phyloP scores from a whole-genome alignment of 768 basidiomycete genomes.

The Megacollybia marginata region DNA sequence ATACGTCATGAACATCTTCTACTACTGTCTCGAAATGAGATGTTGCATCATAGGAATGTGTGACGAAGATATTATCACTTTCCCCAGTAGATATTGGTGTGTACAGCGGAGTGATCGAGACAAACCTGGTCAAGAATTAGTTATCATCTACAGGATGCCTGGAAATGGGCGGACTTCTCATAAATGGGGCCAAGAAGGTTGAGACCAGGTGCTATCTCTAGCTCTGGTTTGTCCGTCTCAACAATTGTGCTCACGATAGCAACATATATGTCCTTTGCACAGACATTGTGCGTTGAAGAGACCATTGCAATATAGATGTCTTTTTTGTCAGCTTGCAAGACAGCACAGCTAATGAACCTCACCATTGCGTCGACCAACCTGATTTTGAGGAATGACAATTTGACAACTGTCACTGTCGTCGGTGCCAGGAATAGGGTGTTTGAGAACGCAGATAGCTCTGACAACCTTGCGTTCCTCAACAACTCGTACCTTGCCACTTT shows the following conservation, averaged over 20 bases:
- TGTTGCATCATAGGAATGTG: conserved; percentile 96
- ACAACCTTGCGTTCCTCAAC: conserved; percentile 92
- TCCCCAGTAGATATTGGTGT: conserved; percentile 78
- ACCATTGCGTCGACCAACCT: conserved; percentile 91
- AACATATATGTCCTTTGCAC: conserved; percentile 90
- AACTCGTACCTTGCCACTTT: conserved; percentile 77
- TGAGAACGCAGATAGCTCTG: conserved; percentile 94
- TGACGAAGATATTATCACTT: conserved; percentile 92
- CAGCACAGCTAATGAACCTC: conserved; percentile 19
- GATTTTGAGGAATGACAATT: conserved; percentile 98
- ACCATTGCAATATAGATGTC: conserved; percentile 99
- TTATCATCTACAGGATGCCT: background rate
- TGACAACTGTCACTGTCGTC: conserved; percentile 93
- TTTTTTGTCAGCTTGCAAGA: conserved; percentile 19
- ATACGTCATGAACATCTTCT: conserved; percentile 94
- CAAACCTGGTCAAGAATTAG: conserved; percentile 52
- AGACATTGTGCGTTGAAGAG: conserved; percentile 95
- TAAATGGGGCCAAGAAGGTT: conserved; percentile 86
- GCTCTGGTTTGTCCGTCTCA: conserved; percentile 87
- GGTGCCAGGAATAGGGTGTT: conserved; percentile 96
- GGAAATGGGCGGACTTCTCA: conserved; percentile 65
- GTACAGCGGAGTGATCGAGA: conserved; percentile 83
- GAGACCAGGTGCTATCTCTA: conserved; percentile 88
- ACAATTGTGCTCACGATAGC: conserved; percentile 99
- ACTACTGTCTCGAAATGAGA: conserved; percentile 99